Conservation (phyloP, 768 basidiomycete genomes). For the Serendipita sp. region DNA sequence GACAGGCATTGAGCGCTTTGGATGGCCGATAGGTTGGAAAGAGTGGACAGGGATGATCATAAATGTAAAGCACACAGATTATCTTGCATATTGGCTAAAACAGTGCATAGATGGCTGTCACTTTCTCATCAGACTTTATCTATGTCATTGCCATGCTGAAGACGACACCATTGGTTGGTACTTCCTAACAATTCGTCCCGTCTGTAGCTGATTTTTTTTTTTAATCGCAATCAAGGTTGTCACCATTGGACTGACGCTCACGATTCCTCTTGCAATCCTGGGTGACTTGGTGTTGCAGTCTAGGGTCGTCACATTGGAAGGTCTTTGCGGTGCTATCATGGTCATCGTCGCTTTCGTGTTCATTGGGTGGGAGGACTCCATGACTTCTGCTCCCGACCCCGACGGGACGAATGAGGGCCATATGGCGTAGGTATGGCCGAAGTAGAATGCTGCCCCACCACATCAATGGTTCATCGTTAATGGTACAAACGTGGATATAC, state of each 20-base stretch:
- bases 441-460: too few species aligned
- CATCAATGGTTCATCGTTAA: too few species aligned
- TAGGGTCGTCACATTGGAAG: slow-evolving; percentile 38
- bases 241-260: slow-evolving; percentile 81
- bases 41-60: slow-evolving; percentile 34
- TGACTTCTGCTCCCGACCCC: not conserved
- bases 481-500: too few species aligned
- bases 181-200: not conserved
- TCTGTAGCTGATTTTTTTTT: not conserved
- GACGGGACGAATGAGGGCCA: not conserved
- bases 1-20: slow-evolving; percentile 54
- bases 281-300: slow-evolving; percentile 54
- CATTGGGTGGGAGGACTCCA: slow-evolving; percentile 36
- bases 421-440: too few species aligned
- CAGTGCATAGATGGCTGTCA: slow-evolving; percentile 58
- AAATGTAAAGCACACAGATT: slow-evolving; percentile 27
- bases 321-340: slow-evolving; percentile 56
- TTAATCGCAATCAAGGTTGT: slow-evolving; percentile 30
- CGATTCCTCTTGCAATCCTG: slow-evolving; percentile 79
- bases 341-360: slow-evolving; percentile 66
- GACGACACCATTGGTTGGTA: slow-evolving; percentile 62
- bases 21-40: slow-evolving; percentile 41
- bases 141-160: slow-evolving; percentile 89
- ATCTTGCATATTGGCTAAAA: not conserved
- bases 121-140: slow-evolving; percentile 67